phyloP scores from a whole-genome alignment of 2,329 filamentous ascomycete genomes.

The Aspergillus sojae region DNA sequence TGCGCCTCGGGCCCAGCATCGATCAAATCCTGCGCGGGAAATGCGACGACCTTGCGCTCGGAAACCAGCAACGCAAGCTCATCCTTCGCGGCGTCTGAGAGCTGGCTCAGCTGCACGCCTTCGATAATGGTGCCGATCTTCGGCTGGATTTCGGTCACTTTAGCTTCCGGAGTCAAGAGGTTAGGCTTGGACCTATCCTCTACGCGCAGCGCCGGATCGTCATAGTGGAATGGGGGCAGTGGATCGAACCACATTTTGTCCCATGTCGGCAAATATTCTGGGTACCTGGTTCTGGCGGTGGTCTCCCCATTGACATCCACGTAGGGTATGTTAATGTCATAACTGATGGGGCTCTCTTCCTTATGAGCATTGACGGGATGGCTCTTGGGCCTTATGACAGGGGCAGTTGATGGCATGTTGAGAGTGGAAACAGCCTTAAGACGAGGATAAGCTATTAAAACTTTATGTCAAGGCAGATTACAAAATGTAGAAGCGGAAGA shows the following conservation, averaged over 20 bases:
- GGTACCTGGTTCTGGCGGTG: constrained; percentile 44
- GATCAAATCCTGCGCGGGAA: constrained; percentile 55
- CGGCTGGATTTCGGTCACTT: constrained; percentile 46
- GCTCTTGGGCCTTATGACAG: constrained; percentile 30
- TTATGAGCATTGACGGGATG: constrained; percentile 29
- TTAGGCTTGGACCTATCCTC: constrained; percentile 43
- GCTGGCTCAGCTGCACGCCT: constrained; percentile 51
- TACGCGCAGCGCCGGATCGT: constrained; percentile 51
- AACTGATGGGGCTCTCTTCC: constrained; percentile 41
- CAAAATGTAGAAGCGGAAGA: neutral
- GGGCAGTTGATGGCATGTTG: constrained; percentile 38
- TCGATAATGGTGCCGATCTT: constrained; percentile 45
- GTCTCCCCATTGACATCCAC: constrained; percentile 42
- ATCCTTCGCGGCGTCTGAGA: constrained; percentile 52
- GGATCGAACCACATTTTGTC: constrained; percentile 52
- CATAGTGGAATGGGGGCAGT: constrained; percentile 47
- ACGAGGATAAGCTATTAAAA: too few species aligned
- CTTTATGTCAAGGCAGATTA: neutral
- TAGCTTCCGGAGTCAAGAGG: constrained; percentile 33
- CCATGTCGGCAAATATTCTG: constrained; percentile 52
- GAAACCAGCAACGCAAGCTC: constrained; percentile 67
- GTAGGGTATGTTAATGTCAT: constrained; percentile 56
- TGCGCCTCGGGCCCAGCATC: constrained; percentile 47
- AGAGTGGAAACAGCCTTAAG: neutral
- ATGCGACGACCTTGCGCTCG: constrained; percentile 60